Evolutionary conservation across 164 flowering plant species (phyloP).

Genomic region (Sextonia rubra): DNA sequence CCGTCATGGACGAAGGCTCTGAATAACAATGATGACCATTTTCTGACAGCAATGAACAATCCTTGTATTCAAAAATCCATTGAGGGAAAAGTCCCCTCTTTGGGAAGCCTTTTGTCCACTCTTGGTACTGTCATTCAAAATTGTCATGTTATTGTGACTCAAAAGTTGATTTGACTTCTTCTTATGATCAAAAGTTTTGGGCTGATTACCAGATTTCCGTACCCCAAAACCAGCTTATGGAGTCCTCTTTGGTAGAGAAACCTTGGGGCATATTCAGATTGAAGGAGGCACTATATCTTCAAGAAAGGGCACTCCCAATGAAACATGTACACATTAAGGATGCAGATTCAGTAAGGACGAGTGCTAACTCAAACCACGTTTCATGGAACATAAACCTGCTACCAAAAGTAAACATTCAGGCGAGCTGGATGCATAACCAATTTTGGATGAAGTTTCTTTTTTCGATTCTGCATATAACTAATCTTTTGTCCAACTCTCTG

Average conservation of each 20-base stretch:
- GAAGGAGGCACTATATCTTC: not conserved
- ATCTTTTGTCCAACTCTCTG: not conserved
- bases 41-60: not conserved
- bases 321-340: not conserved
- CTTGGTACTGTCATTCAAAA: not conserved
- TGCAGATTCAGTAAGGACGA: not conserved
- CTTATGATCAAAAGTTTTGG: not conserved
- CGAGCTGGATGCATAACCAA: not conserved
- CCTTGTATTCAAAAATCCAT: not conserved
- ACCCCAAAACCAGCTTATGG: conserved; percentile 10
- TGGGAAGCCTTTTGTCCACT: not conserved
- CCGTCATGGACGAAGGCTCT: conserved; percentile 11
- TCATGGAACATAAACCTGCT: not conserved
- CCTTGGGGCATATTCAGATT: not conserved
- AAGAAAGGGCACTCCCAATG: not conserved
- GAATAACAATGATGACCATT: not conserved
- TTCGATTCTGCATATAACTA: not conserved
- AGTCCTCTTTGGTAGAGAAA: not conserved
- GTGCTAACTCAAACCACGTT: conserved; percentile 6
- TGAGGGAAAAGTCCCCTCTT: not conserved
- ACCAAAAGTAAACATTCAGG: not conserved
- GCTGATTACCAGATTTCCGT: conserved; percentile 12
- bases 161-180: not conserved
- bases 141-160: not conserved
- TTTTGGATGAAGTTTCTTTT: not conserved